Base-by-base conservation (phyloP, 2,329 filamentous ascomycete species). In the Fusarium transvaalense region DNA sequence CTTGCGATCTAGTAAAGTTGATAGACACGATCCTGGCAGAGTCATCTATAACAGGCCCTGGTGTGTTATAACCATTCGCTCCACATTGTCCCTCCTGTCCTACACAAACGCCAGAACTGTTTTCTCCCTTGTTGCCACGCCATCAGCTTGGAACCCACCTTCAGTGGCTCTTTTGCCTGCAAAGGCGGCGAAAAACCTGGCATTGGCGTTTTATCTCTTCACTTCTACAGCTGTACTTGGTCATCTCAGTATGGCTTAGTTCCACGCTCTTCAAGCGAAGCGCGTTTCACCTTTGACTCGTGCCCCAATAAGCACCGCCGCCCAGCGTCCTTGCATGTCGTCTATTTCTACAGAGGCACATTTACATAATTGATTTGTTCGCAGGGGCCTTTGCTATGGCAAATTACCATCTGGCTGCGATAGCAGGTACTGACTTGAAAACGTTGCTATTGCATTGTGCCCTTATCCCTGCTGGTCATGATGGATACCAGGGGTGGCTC, bases 1-100 rank as follows among this genome's bases (percentile, higher is more conserved):
- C 43, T 71, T 74, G 69, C 65, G 70, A 74, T 73, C 72, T 68
- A 68, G 71, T 65, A 60, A 60, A 65, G 61, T 66, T 66, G 62
- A 68, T 61, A 59, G 60, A 55, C 52, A 32, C 58, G 64, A 74
- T 71, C 61, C 71, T 70, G 65, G 68, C 57, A 61, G 61, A 61
- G 56, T 70, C 68, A 70, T 74, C 73, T 71, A 77, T 76, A 74
- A 64, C 66, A 66, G 58, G 74, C 75, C 75, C 69, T 72, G 72
- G 69, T 70, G 64, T 73, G 67, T 69, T 76, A 76, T 73, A 75
- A 60, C 62, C 61, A 74, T 74, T 58, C 69, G 64, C 71, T 67
- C 70, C 61, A 69, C 71, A 64, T 58, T 61, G 59, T 69, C 59
- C 66, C 63, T 74, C 63, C 65, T 64, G 60, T 66, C 50, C 67